Percentiles rank a stretch among this genome's conserved stretches.
Evolutionary conservation across 768 basidiomycete species (phyloP).

Genomic region (Leccinellum luteum): DNA sequence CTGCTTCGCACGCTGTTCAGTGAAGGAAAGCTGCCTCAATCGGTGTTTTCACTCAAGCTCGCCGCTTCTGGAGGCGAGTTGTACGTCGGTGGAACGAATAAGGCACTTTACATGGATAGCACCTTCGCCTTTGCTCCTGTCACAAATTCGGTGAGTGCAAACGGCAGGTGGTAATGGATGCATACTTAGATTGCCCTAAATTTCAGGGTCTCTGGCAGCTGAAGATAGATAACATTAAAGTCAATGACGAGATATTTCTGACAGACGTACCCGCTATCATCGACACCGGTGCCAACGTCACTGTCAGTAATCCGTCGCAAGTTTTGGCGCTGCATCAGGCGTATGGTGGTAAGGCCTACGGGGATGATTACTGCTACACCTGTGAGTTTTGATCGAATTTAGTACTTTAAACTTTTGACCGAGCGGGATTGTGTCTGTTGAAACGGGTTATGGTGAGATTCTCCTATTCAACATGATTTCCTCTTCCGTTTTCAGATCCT

Average conservation of each 20-base stretch:
- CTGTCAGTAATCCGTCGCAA: not conserved
- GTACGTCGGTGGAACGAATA: conserved; percentile 42
- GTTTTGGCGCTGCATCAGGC: not conserved
- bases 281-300: conserved; percentile 21
- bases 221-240: conserved; percentile 8
- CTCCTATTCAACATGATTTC: too few species aligned
- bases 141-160: conserved; percentile 17
- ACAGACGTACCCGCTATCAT: conserved; percentile 6
- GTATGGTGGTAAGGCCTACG: conserved; percentile 13
- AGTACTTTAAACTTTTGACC: not conserved
- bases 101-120: conserved; percentile 33
- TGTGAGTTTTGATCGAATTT: conserved; percentile 10
- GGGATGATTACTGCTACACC: conserved; percentile 33
- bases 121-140: conserved; percentile 32
- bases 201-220: conserved; percentile 18
- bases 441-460: too few species aligned
- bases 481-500: too few species aligned
- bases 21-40: too few species aligned
- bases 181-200: not conserved
- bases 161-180: not conserved
- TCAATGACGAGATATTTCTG: conserved; percentile 3
- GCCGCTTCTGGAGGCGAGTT: conserved; percentile 31
- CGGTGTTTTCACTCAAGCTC: too few species aligned
- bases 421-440: too few species aligned
- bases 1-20: conserved; percentile 31